Evolutionary conservation across 2,329 filamentous ascomycete genomes (phyloP), one percentile per base, ranked within the genome.

Genomic region (Aspergillus glaucus): DNA sequence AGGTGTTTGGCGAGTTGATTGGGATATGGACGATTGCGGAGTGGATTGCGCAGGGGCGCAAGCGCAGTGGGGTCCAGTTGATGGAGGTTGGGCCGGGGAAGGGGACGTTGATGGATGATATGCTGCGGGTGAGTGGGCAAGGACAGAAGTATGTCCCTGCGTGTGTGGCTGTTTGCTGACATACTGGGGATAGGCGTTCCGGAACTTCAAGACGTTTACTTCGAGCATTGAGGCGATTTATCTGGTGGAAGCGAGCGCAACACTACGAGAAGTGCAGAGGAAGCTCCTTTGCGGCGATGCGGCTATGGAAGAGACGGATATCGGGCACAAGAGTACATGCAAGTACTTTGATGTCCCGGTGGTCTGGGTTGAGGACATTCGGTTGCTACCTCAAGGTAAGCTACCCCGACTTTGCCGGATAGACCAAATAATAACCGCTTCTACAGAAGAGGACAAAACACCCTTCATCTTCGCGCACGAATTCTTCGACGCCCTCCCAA

Each of bases 381-480:
- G 87, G 56, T 81, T 89, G n/a, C 79, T 95, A 15, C 88, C 89
- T 0, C 79, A 81, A 56, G 77, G 82, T 87, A 69, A 57, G 74
- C 63, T 9, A 5, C 39, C 21, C 8, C 4, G 14, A 8, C 22
- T 10, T 17, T 9, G 8, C 14, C 5, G 7, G 10, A 7, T 14
- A n/a, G 34, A 9, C 34, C 15, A 36, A 3, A n/a, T 15, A 7
- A 36, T 17, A 17, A n/a, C 34, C 15, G 34, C 6, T 36, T 36
- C 14, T 22, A 10, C 22, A 85, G 83, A 81, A 52, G 71, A 82
- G 19, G 77, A 79, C 51, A 87, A 86, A 63, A 87, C 84, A 19
- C 92, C 93, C 1, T 94, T 97, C 68, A 95, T 98, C 52, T 81
- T 97, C 44, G 93, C 93, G 4, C 93, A 98, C 67, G 93, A 98